A percentile compares a stretch with the other conserved stretches of the same genome.
Conservation (phyloP, 164 flowering plant species). For the Piper betle region DNA sequence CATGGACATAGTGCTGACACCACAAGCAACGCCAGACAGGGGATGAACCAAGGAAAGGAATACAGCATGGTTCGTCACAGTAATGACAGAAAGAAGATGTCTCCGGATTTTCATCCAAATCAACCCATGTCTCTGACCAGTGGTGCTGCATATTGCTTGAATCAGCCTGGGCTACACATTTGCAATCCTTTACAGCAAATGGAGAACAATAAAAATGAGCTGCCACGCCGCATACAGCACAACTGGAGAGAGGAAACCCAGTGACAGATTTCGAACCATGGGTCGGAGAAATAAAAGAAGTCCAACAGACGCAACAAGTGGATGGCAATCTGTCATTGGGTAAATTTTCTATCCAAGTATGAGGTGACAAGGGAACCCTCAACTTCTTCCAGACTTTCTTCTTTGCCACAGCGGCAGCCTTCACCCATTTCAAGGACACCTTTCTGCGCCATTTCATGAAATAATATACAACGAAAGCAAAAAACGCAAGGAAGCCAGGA, state of each 20-base stretch:
- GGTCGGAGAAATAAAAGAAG: constrained; percentile 27
- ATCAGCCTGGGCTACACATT: constrained; percentile 56
- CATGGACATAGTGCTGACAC: constrained; percentile 82
- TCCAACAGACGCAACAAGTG: constrained; percentile 58
- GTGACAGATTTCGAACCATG: constrained; percentile 24
- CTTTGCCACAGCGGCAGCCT: constrained; percentile 70
- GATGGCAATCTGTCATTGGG: constrained; percentile 34
- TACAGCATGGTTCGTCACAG: constrained; percentile 80
- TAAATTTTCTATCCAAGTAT: constrained; percentile 56
- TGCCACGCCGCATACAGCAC: constrained; percentile 64
- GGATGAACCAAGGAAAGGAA: constrained; percentile 52
- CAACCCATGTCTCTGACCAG: constrained; percentile 69
- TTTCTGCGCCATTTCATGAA: constrained; percentile 46
- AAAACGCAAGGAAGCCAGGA: constrained; percentile 37
- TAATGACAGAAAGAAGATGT: constrained; percentile 51
- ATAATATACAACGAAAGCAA: constrained; percentile 34
- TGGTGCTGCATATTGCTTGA: constrained; percentile 51
- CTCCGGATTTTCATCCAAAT: constrained; percentile 50
- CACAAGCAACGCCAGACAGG: constrained; percentile 76
- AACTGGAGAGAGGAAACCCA: constrained; percentile 38
- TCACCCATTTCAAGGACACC: constrained; percentile 50
- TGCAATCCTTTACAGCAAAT: constrained; percentile 56
- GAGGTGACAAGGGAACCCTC: constrained; percentile 54
- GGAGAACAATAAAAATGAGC: constrained; percentile 55
- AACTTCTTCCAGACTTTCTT: constrained; percentile 47